These are phyloP conservation scores for Mycena citricolor DNA, from an alignment of 1,284 basidiomycete genomes.

Conservation along the genomic window DNA sequence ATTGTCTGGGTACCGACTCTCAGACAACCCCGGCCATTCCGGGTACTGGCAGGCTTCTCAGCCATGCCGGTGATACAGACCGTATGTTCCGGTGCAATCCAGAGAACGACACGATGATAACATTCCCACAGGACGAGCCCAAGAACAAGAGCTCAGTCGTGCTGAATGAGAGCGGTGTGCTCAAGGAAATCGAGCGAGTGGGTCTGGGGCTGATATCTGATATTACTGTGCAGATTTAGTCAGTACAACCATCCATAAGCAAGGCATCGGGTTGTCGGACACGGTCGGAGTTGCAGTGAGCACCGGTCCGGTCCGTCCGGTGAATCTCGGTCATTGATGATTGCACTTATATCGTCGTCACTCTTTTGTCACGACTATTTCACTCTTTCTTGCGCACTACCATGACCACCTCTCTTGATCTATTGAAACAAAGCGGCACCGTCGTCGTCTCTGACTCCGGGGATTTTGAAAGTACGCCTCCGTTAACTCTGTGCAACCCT, in stretches of 20 bases:
- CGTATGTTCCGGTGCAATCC: not conserved
- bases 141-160: constrained; percentile 66
- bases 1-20: constrained; percentile 85
- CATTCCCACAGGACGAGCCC: constrained; percentile 39
- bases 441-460: constrained; percentile 94
- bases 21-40: constrained; percentile 61
- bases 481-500: constrained; percentile 11
- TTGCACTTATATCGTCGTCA: not conserved
- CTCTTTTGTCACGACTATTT: constrained; percentile 2
- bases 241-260: constrained; percentile 4
- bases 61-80: constrained; percentile 48
- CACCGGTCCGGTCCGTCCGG: too few species aligned
- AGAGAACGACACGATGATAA: not conserved
- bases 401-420: constrained; percentile 89
- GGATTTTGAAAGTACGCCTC: constrained; percentile 73
- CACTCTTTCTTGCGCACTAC: constrained; percentile 28
- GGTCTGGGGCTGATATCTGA: constrained; percentile 69
- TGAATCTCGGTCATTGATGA: too few species aligned
- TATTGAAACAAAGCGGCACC: constrained; percentile 87
- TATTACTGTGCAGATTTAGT: constrained; percentile 37
- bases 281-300: too few species aligned
- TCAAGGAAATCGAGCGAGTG: constrained; percentile 80
- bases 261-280: too few species aligned
- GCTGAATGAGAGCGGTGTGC: constrained; percentile 69
- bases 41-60: constrained; percentile 83